These are phyloP conservation scores for Sanghuangporus weigelae DNA, from an alignment of 1,284 basidiomycete genomes.

Conservation along the genomic window DNA sequence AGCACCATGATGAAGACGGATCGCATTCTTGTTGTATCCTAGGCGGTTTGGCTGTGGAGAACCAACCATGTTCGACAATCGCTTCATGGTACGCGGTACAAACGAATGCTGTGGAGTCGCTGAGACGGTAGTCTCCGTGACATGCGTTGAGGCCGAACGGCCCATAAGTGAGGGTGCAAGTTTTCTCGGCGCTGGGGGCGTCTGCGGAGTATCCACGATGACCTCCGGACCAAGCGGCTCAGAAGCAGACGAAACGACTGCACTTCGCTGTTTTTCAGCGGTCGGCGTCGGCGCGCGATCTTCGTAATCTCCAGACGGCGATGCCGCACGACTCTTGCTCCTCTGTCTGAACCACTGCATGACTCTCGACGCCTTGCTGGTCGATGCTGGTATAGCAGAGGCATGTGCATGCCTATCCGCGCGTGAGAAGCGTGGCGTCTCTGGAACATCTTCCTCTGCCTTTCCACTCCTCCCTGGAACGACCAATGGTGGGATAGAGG, in stretches of 20 bases:
- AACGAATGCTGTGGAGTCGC: slow-evolving; percentile 3
- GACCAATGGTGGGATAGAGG: background rate
- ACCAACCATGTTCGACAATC: slow-evolving; percentile 10
- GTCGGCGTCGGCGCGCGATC: slow-evolving; percentile 22
- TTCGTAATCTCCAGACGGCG: slow-evolving; percentile 28
- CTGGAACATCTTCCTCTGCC: slow-evolving; percentile 2
- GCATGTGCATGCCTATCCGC: slow-evolving; percentile 23
- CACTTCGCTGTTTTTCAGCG: slow-evolving; percentile 13
- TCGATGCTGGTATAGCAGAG: slow-evolving; percentile 54
- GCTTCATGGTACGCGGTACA: slow-evolving; percentile 11
- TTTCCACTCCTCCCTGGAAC: background rate
- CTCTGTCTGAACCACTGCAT: slow-evolving; percentile 79
- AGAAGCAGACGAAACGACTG: background rate
- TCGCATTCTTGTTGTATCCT: slow-evolving; percentile 44
- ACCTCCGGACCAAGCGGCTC: background rate
- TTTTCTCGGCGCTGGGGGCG: background rate
- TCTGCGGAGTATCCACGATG: background rate
- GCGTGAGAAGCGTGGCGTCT: slow-evolving; percentile 21
- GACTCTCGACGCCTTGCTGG: slow-evolving; percentile 69
- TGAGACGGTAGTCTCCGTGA: slow-evolving; percentile 1
- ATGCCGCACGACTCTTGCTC: slow-evolving; percentile 43
- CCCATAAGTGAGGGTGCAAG: background rate
- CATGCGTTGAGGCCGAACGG: slow-evolving; percentile 6
- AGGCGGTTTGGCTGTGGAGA: slow-evolving; percentile 5
- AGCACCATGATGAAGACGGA: slow-evolving; percentile 88